Evolutionary conservation across 2,329 filamentous ascomycete species (phyloP).

Genomic region (Periconia digitata): DNA sequence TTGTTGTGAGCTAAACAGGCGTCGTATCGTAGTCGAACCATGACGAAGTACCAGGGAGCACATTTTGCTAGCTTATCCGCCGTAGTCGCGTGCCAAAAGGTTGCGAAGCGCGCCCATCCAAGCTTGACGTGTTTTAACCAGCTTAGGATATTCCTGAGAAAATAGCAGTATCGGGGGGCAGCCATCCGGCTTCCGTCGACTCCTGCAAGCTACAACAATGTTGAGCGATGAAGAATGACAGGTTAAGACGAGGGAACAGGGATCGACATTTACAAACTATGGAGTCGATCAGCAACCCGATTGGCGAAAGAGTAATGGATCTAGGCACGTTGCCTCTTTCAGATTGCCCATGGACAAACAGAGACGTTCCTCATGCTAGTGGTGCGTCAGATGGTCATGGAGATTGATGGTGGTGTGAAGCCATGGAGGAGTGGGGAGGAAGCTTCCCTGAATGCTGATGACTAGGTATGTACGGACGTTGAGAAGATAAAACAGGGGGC

Average conservation of each 20-base stretch:
- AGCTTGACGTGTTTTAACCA: background rate
- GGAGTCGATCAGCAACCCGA: constrained; percentile 32
- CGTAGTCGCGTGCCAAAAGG: constrained; percentile 36
- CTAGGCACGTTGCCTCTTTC: constrained; percentile 24
- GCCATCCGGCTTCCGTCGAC: constrained; percentile 33
- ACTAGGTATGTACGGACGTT: too few relatives aligned
- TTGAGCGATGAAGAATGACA: constrained; percentile 27
- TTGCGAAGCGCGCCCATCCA: background rate
- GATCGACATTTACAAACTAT: constrained; percentile 19
- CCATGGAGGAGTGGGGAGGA: background rate
- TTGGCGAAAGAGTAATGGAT: constrained; percentile 31
- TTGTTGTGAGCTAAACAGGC: constrained; percentile 13
- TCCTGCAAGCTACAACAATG: constrained; percentile 16
- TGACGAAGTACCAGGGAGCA: constrained; percentile 25
- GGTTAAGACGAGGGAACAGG: constrained; percentile 30
- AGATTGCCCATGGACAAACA: constrained; percentile 1
- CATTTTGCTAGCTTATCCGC: constrained; percentile 41
- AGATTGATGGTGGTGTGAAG: background rate
- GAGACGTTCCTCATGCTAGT: background rate
- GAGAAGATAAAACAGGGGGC: background rate
- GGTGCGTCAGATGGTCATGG: background rate
- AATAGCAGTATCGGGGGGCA: constrained; percentile 28
- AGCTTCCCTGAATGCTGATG: constrained; percentile 7
- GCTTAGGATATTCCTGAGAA: constrained; percentile 22
- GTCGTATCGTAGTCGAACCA: constrained; percentile 12